phyloP scores from a whole-genome alignment of 805 yeast species.

The Kuraishia molischiana region DNA sequence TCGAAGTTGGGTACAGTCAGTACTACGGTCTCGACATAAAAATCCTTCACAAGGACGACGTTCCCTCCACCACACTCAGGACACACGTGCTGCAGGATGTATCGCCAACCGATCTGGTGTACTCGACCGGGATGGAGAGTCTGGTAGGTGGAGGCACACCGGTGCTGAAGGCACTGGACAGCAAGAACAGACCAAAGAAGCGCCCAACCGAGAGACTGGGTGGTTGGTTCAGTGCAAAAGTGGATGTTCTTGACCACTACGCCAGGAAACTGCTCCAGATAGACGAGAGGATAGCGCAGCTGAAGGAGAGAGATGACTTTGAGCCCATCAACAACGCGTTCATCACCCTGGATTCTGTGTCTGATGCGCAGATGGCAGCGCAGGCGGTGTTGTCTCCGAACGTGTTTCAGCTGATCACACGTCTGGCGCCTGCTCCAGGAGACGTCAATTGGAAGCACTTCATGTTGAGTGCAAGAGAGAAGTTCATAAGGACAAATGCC shows the following conservation, averaged over 20 bases:
- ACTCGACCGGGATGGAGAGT: not conserved
- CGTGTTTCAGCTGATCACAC: constrained; percentile 73
- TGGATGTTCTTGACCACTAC: constrained; percentile 22
- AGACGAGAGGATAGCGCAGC: constrained; percentile 27
- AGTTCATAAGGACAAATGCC: constrained; percentile 21
- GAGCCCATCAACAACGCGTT: constrained; percentile 44
- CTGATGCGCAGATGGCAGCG: constrained; percentile 95
- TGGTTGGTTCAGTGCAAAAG: constrained; percentile 16
- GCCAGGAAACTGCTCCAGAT: constrained; percentile 23
- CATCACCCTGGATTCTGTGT: constrained; percentile 88
- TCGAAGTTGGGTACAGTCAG: constrained; percentile 33
- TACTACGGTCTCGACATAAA: constrained; percentile 32
- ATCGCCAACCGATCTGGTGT: not conserved
- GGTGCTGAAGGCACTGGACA: constrained; percentile 10
- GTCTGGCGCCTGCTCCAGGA: constrained; percentile 91
- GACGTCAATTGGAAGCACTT: constrained; percentile 78
- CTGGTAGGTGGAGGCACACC: constrained; percentile 14
- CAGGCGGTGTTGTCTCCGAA: constrained; percentile 91
- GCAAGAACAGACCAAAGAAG: constrained; percentile 7
- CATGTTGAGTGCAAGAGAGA: constrained; percentile 27
- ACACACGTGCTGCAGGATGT: constrained; percentile 4
- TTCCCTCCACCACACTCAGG: constrained; percentile 18
- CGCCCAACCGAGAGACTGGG: constrained; percentile 14
- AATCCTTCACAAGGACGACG: constrained; percentile 11
- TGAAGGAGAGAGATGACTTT: constrained; percentile 25